A percentile compares a stretch with the other conserved stretches of the same genome.
These are phyloP conservation scores for Psilocybe cubensis DNA, from an alignment of 768 basidiomycete genomes.

Conservation along the genomic window DNA sequence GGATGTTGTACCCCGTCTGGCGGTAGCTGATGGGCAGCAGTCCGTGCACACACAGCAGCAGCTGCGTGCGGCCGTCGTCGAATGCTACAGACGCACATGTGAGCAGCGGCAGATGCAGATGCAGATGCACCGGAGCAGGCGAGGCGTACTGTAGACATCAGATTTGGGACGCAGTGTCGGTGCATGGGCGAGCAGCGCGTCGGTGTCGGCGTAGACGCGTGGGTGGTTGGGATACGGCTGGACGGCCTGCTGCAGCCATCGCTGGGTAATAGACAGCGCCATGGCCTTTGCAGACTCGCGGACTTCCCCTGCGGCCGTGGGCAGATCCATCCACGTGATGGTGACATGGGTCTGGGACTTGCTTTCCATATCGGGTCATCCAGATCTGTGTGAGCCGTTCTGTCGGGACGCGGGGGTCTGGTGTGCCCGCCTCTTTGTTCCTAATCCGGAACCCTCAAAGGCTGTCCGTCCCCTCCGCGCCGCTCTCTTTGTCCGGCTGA, in stretches of 20 bases:
- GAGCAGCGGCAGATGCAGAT: conserved; percentile 4
- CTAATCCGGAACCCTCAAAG: conserved; percentile 36
- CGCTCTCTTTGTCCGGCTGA: conserved; percentile 19
- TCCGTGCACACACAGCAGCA: conserved; percentile 90
- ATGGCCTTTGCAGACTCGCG: conserved; percentile 16
- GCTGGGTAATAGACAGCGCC: conserved; percentile 44
- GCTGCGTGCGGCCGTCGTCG: conserved; percentile 92
- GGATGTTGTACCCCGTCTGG: conserved; percentile 86
- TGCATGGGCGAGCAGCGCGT: conserved; percentile 56
- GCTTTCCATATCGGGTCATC: not conserved
- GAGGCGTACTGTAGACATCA: conserved; percentile 72
- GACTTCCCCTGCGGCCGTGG: conserved; percentile 6
- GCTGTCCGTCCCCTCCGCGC: conserved; percentile 18
- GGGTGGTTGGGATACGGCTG: conserved; percentile 57
- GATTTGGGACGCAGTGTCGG: conserved; percentile 74
- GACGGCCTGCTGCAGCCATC: conserved; percentile 72
- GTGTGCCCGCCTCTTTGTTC: conserved; percentile 21
- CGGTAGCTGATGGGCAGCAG: conserved; percentile 87
- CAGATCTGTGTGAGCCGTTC: conserved; percentile 8
- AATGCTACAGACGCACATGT: conserved; percentile 57
- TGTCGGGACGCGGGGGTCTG: conserved; percentile 7
- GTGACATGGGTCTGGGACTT: not conserved
- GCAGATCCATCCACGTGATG: not conserved
- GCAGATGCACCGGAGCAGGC: too few relatives aligned
- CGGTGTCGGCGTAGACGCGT: conserved; percentile 66